Conservation (phyloP, 225 moss, liverwort and hornwort genomes). For the Bryoerythrophyllum caledonicum region DNA sequence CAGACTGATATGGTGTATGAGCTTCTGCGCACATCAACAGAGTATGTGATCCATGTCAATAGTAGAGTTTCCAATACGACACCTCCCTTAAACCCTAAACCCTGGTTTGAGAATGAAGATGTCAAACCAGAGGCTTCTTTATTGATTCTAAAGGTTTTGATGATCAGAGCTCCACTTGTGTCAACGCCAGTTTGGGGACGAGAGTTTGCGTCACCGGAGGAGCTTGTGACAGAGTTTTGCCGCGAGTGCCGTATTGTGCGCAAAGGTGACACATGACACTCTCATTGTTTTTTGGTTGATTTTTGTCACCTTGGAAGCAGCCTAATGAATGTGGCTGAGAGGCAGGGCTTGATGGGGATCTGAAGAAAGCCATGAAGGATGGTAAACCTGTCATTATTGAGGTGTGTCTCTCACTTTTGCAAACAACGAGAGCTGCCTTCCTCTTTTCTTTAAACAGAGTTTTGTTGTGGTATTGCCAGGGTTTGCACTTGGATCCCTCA, state of each 20-base stretch:
- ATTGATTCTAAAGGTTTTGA: slow-evolving; percentile 7
- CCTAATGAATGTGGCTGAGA: slow-evolving; percentile 10
- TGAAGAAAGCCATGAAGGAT: slow-evolving; percentile 97
- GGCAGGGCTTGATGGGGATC: slow-evolving; percentile 91
- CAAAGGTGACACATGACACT: slow-evolving; percentile 54
- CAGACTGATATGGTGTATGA: slow-evolving; percentile 99
- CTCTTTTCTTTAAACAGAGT: background rate
- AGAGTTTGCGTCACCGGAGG: slow-evolving; percentile 90
- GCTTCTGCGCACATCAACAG: slow-evolving; percentile 91
- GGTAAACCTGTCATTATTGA: slow-evolving; percentile 99
- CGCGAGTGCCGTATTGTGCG: slow-evolving; percentile 96
- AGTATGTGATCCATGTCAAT: slow-evolving; percentile 48
- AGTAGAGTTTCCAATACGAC: too few species aligned
- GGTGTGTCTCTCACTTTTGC: slow-evolving; percentile 36
- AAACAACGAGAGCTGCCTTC: background rate
- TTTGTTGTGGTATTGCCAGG: slow-evolving; percentile 44
- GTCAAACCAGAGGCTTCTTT: too few species aligned
- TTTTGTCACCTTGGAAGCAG: background rate
- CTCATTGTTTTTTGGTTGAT: background rate
- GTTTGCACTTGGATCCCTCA: slow-evolving; percentile 92
- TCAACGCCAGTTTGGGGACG: slow-evolving; percentile 93
- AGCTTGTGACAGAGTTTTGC: slow-evolving; percentile 89
- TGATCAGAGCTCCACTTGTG: slow-evolving; percentile 82
- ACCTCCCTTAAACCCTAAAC: too few species aligned
- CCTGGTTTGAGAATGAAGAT: too few species aligned